These are phyloP conservation scores for Streptanthus diversifolius DNA, from an alignment of 345 rosid genomes.

Conservation along the genomic window DNA sequence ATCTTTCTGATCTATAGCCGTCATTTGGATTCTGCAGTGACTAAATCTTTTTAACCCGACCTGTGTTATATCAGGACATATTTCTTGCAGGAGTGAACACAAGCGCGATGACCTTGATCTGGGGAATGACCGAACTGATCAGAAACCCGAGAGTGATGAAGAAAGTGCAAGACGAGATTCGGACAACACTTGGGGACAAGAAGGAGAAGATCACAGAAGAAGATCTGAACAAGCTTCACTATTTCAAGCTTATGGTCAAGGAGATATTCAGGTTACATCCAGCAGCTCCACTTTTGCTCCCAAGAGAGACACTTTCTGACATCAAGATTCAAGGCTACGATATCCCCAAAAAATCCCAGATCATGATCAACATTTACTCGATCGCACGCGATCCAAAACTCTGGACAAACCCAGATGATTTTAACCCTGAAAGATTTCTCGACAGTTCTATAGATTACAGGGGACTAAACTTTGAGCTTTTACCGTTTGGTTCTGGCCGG, in stretches of 20 bases:
- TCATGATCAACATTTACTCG: conserved; percentile 44
- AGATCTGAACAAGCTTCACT: conserved; percentile 38
- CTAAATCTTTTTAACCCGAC: not conserved
- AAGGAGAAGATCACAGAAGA: conserved; percentile 25
- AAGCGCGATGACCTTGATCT: conserved; percentile 27
- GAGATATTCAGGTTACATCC: conserved; percentile 57
- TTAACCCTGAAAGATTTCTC: conserved; percentile 45
- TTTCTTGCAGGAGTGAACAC: conserved; percentile 48
- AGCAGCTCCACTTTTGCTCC: conserved; percentile 41
- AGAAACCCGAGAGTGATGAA: conserved; percentile 38
- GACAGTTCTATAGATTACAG: conserved; percentile 37
- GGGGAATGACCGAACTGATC: conserved; percentile 46
- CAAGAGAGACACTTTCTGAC: conserved; percentile 39
- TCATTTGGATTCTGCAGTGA: not conserved
- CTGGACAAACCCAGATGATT: conserved; percentile 43
- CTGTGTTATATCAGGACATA: conserved; percentile 32
- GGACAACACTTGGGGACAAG: conserved; percentile 30
- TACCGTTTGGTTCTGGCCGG: conserved; percentile 48
- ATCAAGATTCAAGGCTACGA: conserved; percentile 42
- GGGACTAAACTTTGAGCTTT: conserved; percentile 43
- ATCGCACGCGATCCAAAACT: conserved; percentile 43
- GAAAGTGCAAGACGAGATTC: conserved; percentile 41
- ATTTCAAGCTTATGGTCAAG: conserved; percentile 43
- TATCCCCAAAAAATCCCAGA: conserved; percentile 30
- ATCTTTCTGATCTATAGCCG: not conserved